Base-by-base conservation (phyloP, 2,329 filamentous ascomycete genomes). In the Ceratocystis lukuohia region DNA sequence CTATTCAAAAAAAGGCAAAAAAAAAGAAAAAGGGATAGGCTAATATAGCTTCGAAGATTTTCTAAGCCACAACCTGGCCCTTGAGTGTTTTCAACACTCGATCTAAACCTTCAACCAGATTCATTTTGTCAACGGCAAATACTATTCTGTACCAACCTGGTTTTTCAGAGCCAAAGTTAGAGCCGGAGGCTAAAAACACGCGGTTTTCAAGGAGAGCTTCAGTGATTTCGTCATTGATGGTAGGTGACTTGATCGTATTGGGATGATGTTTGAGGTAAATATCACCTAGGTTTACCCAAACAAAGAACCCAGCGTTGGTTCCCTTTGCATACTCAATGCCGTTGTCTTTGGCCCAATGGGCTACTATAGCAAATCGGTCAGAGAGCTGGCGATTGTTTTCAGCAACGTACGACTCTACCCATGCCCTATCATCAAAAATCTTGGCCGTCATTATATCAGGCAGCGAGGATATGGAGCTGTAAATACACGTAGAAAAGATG, bases 281-380 rank as follows among this genome's bases (percentile, higher is more conserved):
- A 20, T 70, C 70, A 1, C 75, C 74, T 1, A 84, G 73, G 69
- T 83, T 74, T 1, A 80, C 73, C 80, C 80, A 84, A 0, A 84
- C 70, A 70, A 84, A 84, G 70, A 84, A 83, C 0, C 77, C 81
- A 0, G 81, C 81, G 67, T 82, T 82, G 3, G 74, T 75, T 0
- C 79, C 79, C 0, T 75, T 71, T 0, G 77, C 74, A 69, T 81
- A 82, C 15, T 75, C 71, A 22, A 84, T 78, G 1, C 71, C 71
- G 15, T 79, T 72, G 2, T 73, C 69, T 15, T 71, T 72, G 0
- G 81, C 74, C 69, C 75, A 77, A 0, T 62, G 50, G 0, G 73
- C 74, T 0, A 77, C 74, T 22, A 75, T 73, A 1, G 71, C 71
- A 69, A 81, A 79, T 2, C 75, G 73, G 2, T 74, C 69, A 0